Conservation (phyloP, 1,284 basidiomycete genomes). For the Ustilago sp. region DNA sequence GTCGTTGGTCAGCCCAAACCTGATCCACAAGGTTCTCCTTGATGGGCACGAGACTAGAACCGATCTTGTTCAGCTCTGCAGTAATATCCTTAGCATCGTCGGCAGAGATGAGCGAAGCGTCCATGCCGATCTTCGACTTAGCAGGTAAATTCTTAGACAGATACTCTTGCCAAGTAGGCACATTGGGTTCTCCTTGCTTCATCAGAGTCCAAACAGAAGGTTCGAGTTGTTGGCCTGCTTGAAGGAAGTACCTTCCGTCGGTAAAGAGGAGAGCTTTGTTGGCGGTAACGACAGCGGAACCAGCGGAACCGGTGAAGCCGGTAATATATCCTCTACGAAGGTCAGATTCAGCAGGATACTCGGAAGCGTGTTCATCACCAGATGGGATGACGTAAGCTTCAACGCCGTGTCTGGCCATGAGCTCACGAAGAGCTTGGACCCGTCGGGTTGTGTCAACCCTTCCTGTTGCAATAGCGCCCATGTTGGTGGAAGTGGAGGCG, state of each 20-base stretch:
- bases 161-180: conserved; percentile 82
- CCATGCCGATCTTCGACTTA: conserved; percentile 60
- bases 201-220: conserved; percentile 86
- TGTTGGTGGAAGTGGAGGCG: conserved; percentile 22
- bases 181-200: conserved; percentile 81
- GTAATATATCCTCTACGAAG: conserved; percentile 87
- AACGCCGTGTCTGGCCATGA: conserved; percentile 56
- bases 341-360: conserved; percentile 77
- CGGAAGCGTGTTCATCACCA: conserved; percentile 80
- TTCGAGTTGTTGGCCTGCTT: conserved; percentile 90
- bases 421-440: conserved; percentile 54
- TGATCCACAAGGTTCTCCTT: conserved; percentile 83
- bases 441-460: conserved; percentile 60
- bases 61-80: conserved; percentile 42
- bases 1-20: conserved; percentile 80
- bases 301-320: conserved; percentile 92
- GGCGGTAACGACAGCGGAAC: conserved; percentile 80
- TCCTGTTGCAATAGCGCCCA: conserved; percentile 66
- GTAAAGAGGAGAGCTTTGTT: conserved; percentile 78
- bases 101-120: conserved; percentile 61
- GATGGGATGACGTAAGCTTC: conserved; percentile 69
- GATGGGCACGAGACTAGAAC: conserved; percentile 67
- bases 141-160: conserved; percentile 52
- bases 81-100: conserved; percentile 66
- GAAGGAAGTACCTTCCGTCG: conserved; percentile 92